Base-by-base conservation (phyloP, 1,139 yeast species). In the Suhomyces taliae region DNA sequence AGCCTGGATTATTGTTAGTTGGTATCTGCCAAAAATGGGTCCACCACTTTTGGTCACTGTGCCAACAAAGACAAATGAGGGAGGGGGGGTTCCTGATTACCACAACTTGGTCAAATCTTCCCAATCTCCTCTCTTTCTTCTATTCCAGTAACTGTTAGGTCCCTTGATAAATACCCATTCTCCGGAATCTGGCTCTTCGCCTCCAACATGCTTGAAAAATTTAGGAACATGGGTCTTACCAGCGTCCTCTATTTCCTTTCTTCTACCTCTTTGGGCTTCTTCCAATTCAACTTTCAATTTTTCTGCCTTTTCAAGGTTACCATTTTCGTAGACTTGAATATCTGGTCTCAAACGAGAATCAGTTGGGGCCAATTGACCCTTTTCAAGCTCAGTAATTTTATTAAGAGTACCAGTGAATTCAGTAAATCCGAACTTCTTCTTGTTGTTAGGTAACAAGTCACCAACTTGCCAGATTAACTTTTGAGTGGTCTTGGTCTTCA, bases 261-360 rank as follows among this genome's bases (percentile, higher is more conserved):
- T 80, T 60, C 96, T 79, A 7, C 70, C 79, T 59, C 99, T 80
- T 69, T 93, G 99, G 37, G 70, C 72, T 59, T 87, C 91, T 63
- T 93, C 99, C 34, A 91, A 70, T 41, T 76, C 69, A 35, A 80
- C 66, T 62, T 93, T 93, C 52, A 81, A 56, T 1, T 53, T 58
- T 61, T 91, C 97, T 0, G 98, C 97, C 43, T 71, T 68, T 12
- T 81, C 88, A 8, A 85, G 68, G 19, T 82, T 69, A 3, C 95
- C 95, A 24, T 75, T 61, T 59, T 90, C 96, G 57, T 90, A 90
- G 7, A 74, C 69, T 39, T 79, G 71, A 60, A 90, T 81, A 65
- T 93, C 99, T 0, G 97, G 98, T 59, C 99, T 79, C 40, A 84
- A 67, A 60, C 99, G 80, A 4, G 97, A 87, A 62, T 93, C 99